Percentiles rank a stretch among this genome's conserved stretches.
Evolutionary conservation across 129 eudicot species (phyloP).

Genomic region (Saposhnikovia divaricata): DNA sequence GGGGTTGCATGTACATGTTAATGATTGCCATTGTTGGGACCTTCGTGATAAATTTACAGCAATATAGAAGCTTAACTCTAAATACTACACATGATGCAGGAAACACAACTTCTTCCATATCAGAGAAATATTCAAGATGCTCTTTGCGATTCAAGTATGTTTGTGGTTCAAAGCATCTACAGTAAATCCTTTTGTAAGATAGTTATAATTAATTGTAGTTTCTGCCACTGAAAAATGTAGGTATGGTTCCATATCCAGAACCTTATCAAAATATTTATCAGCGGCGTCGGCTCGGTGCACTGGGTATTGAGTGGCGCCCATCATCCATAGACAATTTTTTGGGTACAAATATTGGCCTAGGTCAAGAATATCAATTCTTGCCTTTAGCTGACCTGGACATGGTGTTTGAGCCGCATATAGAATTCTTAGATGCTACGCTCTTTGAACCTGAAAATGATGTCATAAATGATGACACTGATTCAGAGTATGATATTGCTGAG

Average conservation of each 20-base stretch:
- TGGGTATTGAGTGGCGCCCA: slow-evolving; percentile 87
- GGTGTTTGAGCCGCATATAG: slow-evolving; percentile 68
- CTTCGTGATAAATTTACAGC: not conserved
- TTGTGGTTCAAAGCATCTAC: slow-evolving; percentile 8
- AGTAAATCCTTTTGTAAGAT: not conserved
- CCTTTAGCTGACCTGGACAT: slow-evolving; percentile 82
- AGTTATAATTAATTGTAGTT: not conserved
- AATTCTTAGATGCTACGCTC: slow-evolving; percentile 61
- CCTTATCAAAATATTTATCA: slow-evolving; percentile 91
- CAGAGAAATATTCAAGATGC: slow-evolving; percentile 71
- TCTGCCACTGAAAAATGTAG: slow-evolving; percentile 27
- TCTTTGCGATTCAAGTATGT: slow-evolving; percentile 91
- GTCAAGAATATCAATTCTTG: slow-evolving; percentile 71
- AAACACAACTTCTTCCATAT: slow-evolving; percentile 79
- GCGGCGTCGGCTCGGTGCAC: slow-evolving; percentile 79
- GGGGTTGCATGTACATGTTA: not conserved
- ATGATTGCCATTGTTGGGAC: too few species aligned
- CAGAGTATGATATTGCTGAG: slow-evolving; percentile 70
- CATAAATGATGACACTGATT: slow-evolving; percentile 71
- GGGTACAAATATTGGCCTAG: slow-evolving; percentile 79
- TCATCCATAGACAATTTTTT: slow-evolving; percentile 56
- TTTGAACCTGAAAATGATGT: slow-evolving; percentile 88
- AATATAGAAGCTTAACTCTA: not conserved
- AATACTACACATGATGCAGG: slow-evolving; percentile 48
- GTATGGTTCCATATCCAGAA: slow-evolving; percentile 93